Evolutionary conservation across 1,284 basidiomycete genomes (phyloP).

Genomic region (Cryptococcus sp.): DNA sequence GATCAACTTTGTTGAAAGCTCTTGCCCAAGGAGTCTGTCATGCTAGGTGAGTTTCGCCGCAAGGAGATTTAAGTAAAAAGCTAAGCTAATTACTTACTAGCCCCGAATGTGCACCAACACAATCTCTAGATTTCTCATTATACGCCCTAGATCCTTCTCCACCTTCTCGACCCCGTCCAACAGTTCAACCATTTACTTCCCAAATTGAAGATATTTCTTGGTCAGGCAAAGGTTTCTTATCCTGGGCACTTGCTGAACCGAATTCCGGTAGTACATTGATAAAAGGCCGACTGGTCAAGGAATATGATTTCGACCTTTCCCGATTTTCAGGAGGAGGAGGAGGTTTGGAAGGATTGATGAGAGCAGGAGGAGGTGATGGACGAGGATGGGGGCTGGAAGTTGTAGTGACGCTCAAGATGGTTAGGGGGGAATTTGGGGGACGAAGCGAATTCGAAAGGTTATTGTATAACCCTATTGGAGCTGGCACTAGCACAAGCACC

Average conservation of each 20-base stretch:
- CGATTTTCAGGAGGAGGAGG: constrained; percentile 31
- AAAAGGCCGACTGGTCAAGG: constrained; percentile 32
- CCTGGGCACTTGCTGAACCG: constrained; percentile 34
- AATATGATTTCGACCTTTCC: constrained; percentile 35
- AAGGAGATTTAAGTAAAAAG: background rate
- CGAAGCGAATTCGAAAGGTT: constrained; percentile 37
- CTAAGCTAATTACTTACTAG: background rate
- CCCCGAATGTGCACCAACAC: background rate
- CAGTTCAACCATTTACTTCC: background rate
- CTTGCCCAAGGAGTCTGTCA: constrained; percentile 38
- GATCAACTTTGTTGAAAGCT: constrained; percentile 35
- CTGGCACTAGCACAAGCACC: no score
- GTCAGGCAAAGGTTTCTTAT: constrained; percentile 42
- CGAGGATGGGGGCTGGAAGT: constrained; percentile 45
- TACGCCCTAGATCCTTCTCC: constrained; percentile 39
- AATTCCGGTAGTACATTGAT: constrained; percentile 29
- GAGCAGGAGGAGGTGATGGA: constrained; percentile 20
- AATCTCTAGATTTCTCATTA: constrained; percentile 34
- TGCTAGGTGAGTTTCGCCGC: constrained; percentile 29
- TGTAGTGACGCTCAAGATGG: constrained; percentile 31
- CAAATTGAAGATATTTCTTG: constrained; percentile 15
- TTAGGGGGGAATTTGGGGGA: constrained; percentile 33
- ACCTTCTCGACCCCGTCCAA: background rate
- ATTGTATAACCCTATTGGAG: constrained; percentile 21
- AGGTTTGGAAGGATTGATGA: constrained; percentile 27